Evolutionary conservation across 306 rosid species (phyloP).

Genomic region (Lagenaria siceraria): DNA sequence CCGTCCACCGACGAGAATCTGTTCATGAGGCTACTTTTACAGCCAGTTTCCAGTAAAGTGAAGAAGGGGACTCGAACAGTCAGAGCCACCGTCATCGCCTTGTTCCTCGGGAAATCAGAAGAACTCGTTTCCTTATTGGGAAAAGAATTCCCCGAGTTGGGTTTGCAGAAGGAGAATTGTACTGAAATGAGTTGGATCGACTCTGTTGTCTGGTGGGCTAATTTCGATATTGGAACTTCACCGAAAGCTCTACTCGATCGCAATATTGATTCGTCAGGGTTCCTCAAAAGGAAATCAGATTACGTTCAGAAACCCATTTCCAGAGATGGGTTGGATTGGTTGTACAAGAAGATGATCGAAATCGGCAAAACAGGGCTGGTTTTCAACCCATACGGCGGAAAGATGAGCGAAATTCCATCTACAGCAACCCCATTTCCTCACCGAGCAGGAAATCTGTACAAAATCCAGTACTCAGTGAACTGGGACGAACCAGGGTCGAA

Average conservation of each 20-base stretch:
- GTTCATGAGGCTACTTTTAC: constrained; percentile 41
- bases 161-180: constrained; percentile 31
- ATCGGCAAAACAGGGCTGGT: constrained; percentile 41
- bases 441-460: constrained; percentile 47
- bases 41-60: constrained; percentile 35
- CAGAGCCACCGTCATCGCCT: constrained; percentile 19
- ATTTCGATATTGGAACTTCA: constrained; percentile 11
- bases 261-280: constrained; percentile 20
- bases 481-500: constrained; percentile 30
- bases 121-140: constrained; percentile 31
- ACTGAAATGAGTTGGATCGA: constrained; percentile 54
- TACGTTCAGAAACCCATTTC: constrained; percentile 45
- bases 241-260: constrained; percentile 39
- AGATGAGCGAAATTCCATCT: constrained; percentile 35
- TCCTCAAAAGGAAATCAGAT: constrained; percentile 44
- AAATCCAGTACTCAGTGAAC: constrained; percentile 50
- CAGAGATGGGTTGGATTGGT: constrained; percentile 29
- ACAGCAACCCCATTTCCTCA: constrained; percentile 62
- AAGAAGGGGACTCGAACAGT: constrained; percentile 25
- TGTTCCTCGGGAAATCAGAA: constrained; percentile 41
- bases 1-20: constrained; percentile 36
- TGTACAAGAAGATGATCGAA: constrained; percentile 38
- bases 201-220: constrained; percentile 49
- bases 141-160: constrained; percentile 43
- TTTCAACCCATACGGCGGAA: constrained; percentile 81